Evolutionary conservation across 2,329 filamentous ascomycete genomes (phyloP), one percentile per base, ranked within the genome.

Genomic region (Colletotrichum sp.): DNA sequence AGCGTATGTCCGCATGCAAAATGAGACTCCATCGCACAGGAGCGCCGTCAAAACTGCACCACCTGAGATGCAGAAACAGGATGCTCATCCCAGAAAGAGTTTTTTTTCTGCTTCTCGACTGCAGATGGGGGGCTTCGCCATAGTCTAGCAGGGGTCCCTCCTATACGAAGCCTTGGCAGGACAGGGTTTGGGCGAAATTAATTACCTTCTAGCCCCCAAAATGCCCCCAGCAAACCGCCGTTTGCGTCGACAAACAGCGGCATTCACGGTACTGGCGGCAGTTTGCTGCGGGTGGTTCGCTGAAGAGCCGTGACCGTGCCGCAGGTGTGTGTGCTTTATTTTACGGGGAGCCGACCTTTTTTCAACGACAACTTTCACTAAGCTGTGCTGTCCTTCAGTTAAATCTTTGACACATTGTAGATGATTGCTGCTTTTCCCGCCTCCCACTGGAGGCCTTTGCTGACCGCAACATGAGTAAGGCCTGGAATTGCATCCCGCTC

Each of bases 211-310:
- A 65, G 66, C 43, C 56, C 58, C 71, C 70, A 61, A 67, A 16
- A 60, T 15, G 6, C 39, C 48, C 43, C 58, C 28, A 39, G 66
- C 18, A 28, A 60, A 43, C 71, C 71, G 66, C 71, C 32, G 8
- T 70, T 70, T 70, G 27, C 66, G 58, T 70, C 71, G 58, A 70
- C 32, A 28, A 58, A 65, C 71, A 70, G 65, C 56, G 55, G 70
- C 36, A 60, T 25, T 43, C 60, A 66, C 61, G 69, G 61, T 34
- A 72, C 55, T 39, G 34, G 22, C 55, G 56, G 65, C 65, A 64
- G 39, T 73, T 64, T 39, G 22, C 71, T 73, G 65, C 56, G 65
- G 65, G 39, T 32, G 56, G 27, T 22, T 62, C 43, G 25, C 30
- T 27, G 34, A 8, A 27, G 15, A 70, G 66, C 71, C 34, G 56